Evolutionary conservation across 371 early-diverging fungal genomes (phyloP).

Genomic region (Syncephalis plumigaleata): DNA sequence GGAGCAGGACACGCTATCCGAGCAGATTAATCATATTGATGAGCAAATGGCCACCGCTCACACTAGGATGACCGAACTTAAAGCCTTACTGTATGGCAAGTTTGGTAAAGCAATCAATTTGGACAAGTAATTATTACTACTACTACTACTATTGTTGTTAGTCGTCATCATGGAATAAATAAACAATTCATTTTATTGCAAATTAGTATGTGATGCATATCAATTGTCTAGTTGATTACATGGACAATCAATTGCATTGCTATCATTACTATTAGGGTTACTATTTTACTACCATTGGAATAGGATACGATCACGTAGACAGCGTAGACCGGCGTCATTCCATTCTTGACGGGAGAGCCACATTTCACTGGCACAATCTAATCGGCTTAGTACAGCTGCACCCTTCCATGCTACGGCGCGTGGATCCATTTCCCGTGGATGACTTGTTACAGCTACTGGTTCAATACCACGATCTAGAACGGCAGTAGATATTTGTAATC

Average conservation of each 20-base stretch:
- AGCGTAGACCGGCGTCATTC: conserved; percentile 44
- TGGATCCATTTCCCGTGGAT: conserved; percentile 76
- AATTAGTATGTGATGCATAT: too few species aligned
- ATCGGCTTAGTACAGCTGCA: conserved; percentile 55
- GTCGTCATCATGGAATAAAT: too few species aligned
- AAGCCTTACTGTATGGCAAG: conserved; percentile 70
- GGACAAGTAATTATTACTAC: conserved; percentile 44
- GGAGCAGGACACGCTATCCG: conserved; percentile 35
- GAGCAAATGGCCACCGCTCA: conserved; percentile 45
- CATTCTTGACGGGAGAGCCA: conserved; percentile 65
- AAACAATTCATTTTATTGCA: too few species aligned
- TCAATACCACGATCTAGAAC: conserved; percentile 25
- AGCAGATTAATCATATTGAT: conserved; percentile 37
- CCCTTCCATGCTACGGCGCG: conserved; percentile 84
- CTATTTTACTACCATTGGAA: conserved; percentile 30
- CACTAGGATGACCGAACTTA: conserved; percentile 66
- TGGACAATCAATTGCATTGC: too few species aligned
- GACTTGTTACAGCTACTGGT: conserved; percentile 50
- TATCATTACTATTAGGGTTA: too few species aligned
- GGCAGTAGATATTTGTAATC: neutral
- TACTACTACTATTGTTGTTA: too few species aligned
- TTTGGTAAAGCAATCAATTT: conserved; percentile 90
- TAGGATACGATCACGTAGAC: conserved; percentile 44
- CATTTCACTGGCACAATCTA: conserved; percentile 62
- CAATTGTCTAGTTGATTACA: too few species aligned